Evolutionary conservation across 1,284 basidiomycete genomes (phyloP).

Genomic region (Rugosomyces carneus): DNA sequence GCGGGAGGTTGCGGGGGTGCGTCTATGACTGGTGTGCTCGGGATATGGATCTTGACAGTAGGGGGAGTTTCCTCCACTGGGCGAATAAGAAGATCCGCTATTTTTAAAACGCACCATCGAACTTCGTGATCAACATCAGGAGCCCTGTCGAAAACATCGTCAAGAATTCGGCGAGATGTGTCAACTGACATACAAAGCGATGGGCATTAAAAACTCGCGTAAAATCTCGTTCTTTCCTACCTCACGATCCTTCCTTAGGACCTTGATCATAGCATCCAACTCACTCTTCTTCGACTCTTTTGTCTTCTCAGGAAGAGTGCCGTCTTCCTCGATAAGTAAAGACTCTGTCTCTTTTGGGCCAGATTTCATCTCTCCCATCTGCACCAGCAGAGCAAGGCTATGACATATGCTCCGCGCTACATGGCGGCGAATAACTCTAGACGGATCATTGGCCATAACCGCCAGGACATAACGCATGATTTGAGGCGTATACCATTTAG

Average conservation of each 20-base stretch:
- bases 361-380: conserved; percentile 85
- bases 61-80: conserved; percentile 81
- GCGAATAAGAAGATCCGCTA: conserved; percentile 86
- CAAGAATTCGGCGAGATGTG: conserved; percentile 2
- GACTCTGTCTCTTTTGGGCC: conserved; percentile 69
- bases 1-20: conserved; percentile 45
- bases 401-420: conserved; percentile 85
- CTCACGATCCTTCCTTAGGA: conserved; percentile 77
- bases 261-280: conserved; percentile 75
- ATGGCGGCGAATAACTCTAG: conserved; percentile 76
- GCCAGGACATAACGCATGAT: conserved; percentile 88
- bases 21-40: conserved; percentile 70
- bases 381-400: conserved; percentile 81
- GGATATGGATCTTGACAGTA: conserved; percentile 80
- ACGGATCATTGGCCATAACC: conserved; percentile 86
- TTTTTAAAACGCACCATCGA: conserved; percentile 86
- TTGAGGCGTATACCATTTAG: conserved; percentile 80
- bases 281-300: conserved; percentile 78
- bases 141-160: conserved; percentile 38
- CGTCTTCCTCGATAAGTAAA: conserved; percentile 81
- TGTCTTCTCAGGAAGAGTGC: conserved; percentile 60
- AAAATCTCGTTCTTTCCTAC: conserved; percentile 80
- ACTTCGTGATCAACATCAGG: conserved; percentile 80
- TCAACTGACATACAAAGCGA: conserved; percentile 59
- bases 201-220: conserved; percentile 75